Conservation (phyloP, 1,284 basidiomycete species). For the Tilletia setariae region DNA sequence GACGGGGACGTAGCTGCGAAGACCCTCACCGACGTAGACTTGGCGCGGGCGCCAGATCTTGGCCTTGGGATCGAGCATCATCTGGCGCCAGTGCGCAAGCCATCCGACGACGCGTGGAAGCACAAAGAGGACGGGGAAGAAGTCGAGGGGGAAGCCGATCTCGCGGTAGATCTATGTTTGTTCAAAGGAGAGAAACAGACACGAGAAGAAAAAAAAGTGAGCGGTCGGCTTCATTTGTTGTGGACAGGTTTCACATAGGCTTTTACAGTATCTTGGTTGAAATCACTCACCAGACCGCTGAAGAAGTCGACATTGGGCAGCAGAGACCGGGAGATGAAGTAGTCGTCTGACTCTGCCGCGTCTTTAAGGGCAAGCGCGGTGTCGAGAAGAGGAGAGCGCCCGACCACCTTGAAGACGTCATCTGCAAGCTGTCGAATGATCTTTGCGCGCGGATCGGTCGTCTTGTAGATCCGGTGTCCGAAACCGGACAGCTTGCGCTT, state of each 20-base stretch:
- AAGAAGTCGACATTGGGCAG: conserved; percentile 22
- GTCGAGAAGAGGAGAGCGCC: conserved; percentile 73
- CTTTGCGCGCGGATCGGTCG: conserved; percentile 73
- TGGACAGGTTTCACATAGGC: too few species aligned
- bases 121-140: conserved; percentile 83
- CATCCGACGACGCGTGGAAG: conserved; percentile 84
- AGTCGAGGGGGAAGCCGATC: conserved; percentile 50
- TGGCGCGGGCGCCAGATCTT: conserved; percentile 21
- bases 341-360: conserved; percentile 80
- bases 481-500: conserved; percentile 82
- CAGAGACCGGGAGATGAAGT: conserved; percentile 56
- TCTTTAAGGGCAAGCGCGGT: conserved; percentile 83
- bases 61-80: conserved; percentile 17
- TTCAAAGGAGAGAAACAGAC: background rate
- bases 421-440: conserved; percentile 82
- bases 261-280: too few species aligned
- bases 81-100: conserved; percentile 76
- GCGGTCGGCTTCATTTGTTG: too few species aligned
- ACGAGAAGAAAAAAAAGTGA: background rate
- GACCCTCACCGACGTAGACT: conserved; percentile 17
- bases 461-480: conserved; percentile 64
- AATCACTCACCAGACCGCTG: background rate
- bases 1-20: conserved; percentile 15
- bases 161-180: conserved; percentile 1
- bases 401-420: conserved; percentile 67